phyloP scores from a whole-genome alignment of 2,329 filamentous ascomycete genomes.

The Fusarium nisikadoi region DNA sequence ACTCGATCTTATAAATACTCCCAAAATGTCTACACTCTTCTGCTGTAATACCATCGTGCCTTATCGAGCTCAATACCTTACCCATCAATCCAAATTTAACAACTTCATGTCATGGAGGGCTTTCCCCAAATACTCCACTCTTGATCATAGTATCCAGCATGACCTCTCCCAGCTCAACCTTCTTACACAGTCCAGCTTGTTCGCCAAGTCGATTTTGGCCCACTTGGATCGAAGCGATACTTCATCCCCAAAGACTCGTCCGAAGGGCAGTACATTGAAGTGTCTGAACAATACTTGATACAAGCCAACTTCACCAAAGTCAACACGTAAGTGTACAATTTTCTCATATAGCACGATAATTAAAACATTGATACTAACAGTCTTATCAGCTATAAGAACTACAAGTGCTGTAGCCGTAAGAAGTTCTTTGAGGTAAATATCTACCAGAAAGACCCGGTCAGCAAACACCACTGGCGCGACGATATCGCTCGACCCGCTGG shows the following conservation, averaged over 20 bases:
- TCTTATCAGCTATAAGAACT: not conserved
- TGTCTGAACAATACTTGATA: not conserved
- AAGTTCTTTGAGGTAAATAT: not conserved
- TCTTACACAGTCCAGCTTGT: not conserved
- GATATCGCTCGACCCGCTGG: not conserved
- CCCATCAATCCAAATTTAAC: not conserved
- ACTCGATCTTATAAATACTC: no score
- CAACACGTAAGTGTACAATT: not conserved
- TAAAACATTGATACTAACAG: not conserved
- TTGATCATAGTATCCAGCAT: accelerated
- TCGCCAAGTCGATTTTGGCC: not conserved
- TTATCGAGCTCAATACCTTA: not conserved
- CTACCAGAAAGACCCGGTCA: not conserved
- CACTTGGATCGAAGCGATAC: not conserved
- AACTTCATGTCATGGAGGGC: not conserved
- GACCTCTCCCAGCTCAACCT: not conserved
- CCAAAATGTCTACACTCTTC: not conserved
- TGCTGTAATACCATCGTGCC: not conserved
- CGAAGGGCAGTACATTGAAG: not conserved
- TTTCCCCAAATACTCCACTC: not conserved
- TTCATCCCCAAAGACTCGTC: not conserved
- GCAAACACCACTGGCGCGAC: not conserved
- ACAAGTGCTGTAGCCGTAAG: not conserved
- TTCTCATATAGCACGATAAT: not conserved
- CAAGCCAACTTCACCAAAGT: not conserved